Conservation (phyloP, 169 alveolate species). For the Prorocentrum cordatum region DNA sequence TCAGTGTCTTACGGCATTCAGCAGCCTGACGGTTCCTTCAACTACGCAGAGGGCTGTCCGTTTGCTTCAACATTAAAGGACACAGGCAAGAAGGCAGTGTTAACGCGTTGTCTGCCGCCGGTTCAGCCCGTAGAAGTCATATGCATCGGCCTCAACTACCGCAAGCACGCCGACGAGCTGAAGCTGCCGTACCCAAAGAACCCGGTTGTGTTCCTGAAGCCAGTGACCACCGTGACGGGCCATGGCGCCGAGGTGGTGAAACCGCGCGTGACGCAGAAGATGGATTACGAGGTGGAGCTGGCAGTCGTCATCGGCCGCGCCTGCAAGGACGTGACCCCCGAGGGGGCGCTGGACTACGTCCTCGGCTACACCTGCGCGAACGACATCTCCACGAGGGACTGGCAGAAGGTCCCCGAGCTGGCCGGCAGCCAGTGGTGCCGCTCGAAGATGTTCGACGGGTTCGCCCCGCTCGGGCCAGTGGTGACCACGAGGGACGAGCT, state of each 20-base stretch:
- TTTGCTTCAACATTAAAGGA: too few relatives aligned
- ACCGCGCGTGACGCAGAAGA: constrained; percentile 55
- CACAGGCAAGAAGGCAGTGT: too few relatives aligned
- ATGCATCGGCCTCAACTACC: constrained; percentile 64
- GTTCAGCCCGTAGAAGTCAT: too few relatives aligned
- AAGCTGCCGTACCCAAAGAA: constrained; percentile 60
- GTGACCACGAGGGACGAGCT: constrained; percentile 19
- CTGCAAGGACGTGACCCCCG: constrained; percentile 55
- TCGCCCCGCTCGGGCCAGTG: constrained; percentile 56
- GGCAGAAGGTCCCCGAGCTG: constrained; percentile 54
- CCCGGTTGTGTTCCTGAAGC: constrained; percentile 67
- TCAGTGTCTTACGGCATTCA: too few relatives aligned
- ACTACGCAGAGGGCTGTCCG: too few relatives aligned
- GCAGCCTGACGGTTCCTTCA: too few relatives aligned
- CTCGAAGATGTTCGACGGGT: constrained; percentile 50
- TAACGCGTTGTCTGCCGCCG: too few relatives aligned
- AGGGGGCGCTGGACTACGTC: constrained; percentile 58
- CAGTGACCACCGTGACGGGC: constrained; percentile 11
- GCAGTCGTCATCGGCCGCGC: constrained; percentile 57
- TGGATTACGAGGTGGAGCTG: constrained; percentile 66
- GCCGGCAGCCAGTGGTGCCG: constrained; percentile 63
- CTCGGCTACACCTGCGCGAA: constrained; percentile 67
- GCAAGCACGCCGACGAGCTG: constrained; percentile 60
- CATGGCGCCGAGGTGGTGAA: constrained; percentile 29
- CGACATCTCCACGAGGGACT: constrained; percentile 44